Percentiles rank a stretch among this genome's conserved stretches.
Evolutionary conservation across 2,329 filamentous ascomycete genomes (phyloP).

Genomic region (Alternaria burnsii): DNA sequence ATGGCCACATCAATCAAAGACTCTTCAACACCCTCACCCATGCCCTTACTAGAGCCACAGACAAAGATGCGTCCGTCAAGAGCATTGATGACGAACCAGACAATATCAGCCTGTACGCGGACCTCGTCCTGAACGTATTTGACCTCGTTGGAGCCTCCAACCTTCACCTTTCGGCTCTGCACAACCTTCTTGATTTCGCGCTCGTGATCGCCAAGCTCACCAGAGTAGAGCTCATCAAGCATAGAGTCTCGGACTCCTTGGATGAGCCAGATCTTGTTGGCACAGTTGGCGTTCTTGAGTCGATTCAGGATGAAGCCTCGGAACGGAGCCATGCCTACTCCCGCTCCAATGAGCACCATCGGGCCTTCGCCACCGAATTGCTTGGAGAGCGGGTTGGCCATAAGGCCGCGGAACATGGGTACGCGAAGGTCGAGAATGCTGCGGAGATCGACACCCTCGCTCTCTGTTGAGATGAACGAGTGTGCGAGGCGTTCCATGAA

Average conservation of each 20-base stretch:
- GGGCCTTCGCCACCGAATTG: constrained; percentile 93
- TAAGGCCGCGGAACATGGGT: constrained; percentile 97
- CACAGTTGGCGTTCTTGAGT: constrained; percentile 92
- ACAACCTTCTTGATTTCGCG: constrained; percentile 59
- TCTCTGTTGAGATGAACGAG: constrained; percentile 73
- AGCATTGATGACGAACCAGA: constrained; percentile 97
- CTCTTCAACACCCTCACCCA: constrained; percentile 95
- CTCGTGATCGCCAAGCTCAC: constrained; percentile 82
- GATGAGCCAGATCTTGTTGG: constrained; percentile 97
- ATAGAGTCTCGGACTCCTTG: constrained; percentile 94
- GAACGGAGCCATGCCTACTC: constrained; percentile 97
- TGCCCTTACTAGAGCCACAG: constrained; percentile 92
- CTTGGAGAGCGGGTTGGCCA: constrained; percentile 93
- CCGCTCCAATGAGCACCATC: constrained; percentile 96
- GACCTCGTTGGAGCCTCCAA: constrained; percentile 65
- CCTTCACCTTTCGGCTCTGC: constrained; percentile 59
- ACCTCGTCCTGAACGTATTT: constrained; percentile 98
- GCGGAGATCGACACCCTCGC: constrained; percentile 58
- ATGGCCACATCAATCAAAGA: constrained; percentile 91
- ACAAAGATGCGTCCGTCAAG: constrained; percentile 97
- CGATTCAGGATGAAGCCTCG: constrained; percentile 95
- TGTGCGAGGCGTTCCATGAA: constrained; percentile 89
- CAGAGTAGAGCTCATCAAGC: constrained; percentile 94
- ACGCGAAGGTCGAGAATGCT: constrained; percentile 72
- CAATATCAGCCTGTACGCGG: constrained; percentile 87